Conservation (phyloP, 768 basidiomycete genomes). For the Mycena latifolia region DNA sequence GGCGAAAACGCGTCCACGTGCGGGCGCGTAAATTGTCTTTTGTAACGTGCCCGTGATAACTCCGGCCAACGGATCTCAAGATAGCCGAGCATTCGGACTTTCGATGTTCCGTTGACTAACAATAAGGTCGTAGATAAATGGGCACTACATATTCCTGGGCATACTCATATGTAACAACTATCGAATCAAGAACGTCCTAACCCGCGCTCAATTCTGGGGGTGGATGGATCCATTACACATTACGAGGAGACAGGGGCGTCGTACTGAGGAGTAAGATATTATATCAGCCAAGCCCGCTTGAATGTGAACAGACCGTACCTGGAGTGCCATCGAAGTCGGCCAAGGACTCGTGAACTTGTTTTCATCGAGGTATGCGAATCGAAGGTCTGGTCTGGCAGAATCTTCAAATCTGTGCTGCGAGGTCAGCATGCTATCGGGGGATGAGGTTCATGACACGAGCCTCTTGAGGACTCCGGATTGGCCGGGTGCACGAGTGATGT, state of each 20-base stretch:
- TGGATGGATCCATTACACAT: no score
- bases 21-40: no score
- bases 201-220: no score
- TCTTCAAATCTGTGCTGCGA: constrained; percentile 60
- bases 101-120: no score
- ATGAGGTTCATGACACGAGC: constrained; percentile 41
- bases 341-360: constrained; percentile 68
- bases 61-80: no score
- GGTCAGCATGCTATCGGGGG: background rate
- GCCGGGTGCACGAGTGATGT: constrained; percentile 75
- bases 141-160: no score
- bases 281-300: background rate
- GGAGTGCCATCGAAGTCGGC: constrained; percentile 75
- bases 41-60: no score
- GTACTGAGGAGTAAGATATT: constrained; percentile 8
- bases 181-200: no score
- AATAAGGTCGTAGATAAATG: no score
- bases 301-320: constrained; percentile 53
- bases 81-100: no score
- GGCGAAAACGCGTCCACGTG: no score
- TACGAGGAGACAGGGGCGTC: constrained; percentile 11
- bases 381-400: constrained; percentile 58
- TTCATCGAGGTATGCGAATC: constrained; percentile 67
- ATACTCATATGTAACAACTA: no score
- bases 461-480: constrained; percentile 73